phyloP scores from a whole-genome alignment of 2,329 filamentous ascomycete species.

The Penicillium brevicompactum region DNA sequence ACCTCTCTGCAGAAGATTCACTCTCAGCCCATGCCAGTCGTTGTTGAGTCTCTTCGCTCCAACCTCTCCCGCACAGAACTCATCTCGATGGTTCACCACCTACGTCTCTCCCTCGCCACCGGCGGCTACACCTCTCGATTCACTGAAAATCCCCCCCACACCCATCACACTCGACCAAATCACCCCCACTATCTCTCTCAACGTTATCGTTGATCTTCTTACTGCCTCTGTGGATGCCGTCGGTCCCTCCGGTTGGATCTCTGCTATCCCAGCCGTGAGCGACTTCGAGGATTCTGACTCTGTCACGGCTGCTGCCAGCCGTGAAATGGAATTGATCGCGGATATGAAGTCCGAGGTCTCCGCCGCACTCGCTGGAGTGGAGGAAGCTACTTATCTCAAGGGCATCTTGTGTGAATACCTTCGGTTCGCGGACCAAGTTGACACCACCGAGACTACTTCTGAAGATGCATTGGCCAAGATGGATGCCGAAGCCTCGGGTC shows the following conservation, averaged over 20 bases:
- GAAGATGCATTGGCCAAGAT: slow-evolving; percentile 10
- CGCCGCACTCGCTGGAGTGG: slow-evolving; percentile 49
- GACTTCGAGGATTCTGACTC: slow-evolving; percentile 26
- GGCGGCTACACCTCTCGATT: slow-evolving; percentile 47
- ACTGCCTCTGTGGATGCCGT: slow-evolving; percentile 51
- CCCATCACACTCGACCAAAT: slow-evolving; percentile 39
- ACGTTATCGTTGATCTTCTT: slow-evolving; percentile 44
- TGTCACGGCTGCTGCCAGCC: slow-evolving; percentile 26
- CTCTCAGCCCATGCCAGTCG: slow-evolving; percentile 31
- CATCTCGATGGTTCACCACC: slow-evolving; percentile 44
- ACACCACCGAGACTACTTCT: slow-evolving; percentile 15
- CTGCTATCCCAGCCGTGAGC: slow-evolving; percentile 36
- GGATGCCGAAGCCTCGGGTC: slow-evolving; percentile 13
- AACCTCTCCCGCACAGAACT: slow-evolving; percentile 42
- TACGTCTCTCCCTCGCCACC: slow-evolving; percentile 46
- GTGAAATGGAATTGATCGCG: slow-evolving; percentile 48
- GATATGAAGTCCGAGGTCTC: slow-evolving; percentile 53
- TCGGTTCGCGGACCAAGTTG: slow-evolving; percentile 40
- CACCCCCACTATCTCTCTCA: slow-evolving; percentile 39
- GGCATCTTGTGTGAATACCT: slow-evolving; percentile 51
- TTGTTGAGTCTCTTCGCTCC: slow-evolving; percentile 40
- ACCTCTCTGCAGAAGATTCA: slow-evolving; percentile 41
- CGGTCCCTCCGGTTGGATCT: slow-evolving; percentile 51
- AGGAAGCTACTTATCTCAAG: slow-evolving; percentile 50
- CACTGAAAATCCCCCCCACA: slow-evolving; percentile 40